Percentiles rank a stretch among this genome's conserved stretches.
Conservation (phyloP, 345 rosid genomes). For the Viola odorata region DNA sequence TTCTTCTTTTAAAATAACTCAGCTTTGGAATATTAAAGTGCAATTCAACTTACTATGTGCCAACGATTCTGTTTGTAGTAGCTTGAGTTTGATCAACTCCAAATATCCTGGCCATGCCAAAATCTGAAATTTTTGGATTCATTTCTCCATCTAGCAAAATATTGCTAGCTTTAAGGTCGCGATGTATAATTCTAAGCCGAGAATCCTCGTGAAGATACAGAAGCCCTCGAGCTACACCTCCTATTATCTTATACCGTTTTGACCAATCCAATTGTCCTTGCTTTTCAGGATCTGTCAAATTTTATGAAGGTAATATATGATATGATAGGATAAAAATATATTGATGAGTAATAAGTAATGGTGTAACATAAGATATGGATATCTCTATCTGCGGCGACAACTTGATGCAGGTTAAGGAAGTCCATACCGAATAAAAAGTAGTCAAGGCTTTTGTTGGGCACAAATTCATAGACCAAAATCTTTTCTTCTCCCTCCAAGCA, state of each 20-base stretch:
- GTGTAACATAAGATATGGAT: too few species aligned
- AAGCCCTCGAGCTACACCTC: constrained; percentile 35
- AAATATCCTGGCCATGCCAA: constrained; percentile 31
- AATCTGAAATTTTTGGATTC: constrained; percentile 33
- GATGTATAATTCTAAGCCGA: constrained; percentile 31
- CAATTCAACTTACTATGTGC: constrained; percentile 25
- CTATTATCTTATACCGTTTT: constrained; percentile 24
- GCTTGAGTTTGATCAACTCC: constrained; percentile 28
- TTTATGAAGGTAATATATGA: neutral
- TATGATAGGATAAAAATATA: neutral
- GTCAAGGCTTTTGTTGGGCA: too few species aligned
- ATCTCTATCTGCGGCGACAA: too few species aligned
- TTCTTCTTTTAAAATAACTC: too few species aligned
- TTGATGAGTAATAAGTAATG: too few species aligned
- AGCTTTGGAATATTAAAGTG: too few species aligned
- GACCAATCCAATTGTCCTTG: constrained; percentile 20
- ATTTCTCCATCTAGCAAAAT: constrained; percentile 18
- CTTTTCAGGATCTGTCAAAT: constrained; percentile 6
- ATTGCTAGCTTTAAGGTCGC: too few species aligned
- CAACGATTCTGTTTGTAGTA: constrained; percentile 30
- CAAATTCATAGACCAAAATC: too few species aligned
- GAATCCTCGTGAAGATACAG: constrained; percentile 42
- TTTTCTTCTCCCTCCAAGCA: too few species aligned
- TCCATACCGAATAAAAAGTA: too few species aligned
- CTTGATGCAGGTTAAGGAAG: too few species aligned